These are phyloP conservation scores for Arthrobotrys iridis DNA, from an alignment of 2,329 filamentous ascomycete genomes.

Conservation along the genomic window DNA sequence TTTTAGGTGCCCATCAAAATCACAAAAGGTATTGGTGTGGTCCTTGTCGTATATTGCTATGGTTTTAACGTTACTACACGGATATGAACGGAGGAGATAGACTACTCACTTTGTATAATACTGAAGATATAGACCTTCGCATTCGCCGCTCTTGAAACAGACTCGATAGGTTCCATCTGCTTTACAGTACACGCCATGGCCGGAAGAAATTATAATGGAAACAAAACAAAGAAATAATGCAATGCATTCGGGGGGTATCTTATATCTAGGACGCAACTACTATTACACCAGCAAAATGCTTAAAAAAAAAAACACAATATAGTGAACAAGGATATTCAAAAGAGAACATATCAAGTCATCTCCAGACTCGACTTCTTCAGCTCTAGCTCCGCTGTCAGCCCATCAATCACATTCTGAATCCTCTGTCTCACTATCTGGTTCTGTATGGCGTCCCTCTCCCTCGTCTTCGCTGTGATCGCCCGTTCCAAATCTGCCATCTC, in stretches of 20 bases:
- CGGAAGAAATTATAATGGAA: too few relatives aligned
- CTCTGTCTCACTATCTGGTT: conserved; percentile 66
- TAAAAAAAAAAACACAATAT: background rate
- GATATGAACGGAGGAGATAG: background rate
- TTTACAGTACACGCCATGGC: too few relatives aligned
- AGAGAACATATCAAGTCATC: conserved; percentile 4
- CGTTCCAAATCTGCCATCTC: conserved; percentile 69
- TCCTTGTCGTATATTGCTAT: too few relatives aligned
- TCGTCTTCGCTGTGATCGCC: conserved; percentile 64
- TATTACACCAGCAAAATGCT: background rate
- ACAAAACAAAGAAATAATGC: background rate
- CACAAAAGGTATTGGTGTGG: too few relatives aligned
- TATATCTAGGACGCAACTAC: background rate
- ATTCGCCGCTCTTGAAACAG: conserved; percentile 19
- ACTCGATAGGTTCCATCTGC: too few relatives aligned
- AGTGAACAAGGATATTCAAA: background rate
- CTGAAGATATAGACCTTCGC: background rate
- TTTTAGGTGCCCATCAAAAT: too few relatives aligned
- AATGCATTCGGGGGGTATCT: conserved; percentile 33
- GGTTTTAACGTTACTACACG: too few relatives aligned
- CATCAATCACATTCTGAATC: conserved; percentile 65
- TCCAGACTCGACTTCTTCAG: conserved; percentile 65
- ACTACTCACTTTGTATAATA: conserved; percentile 24
- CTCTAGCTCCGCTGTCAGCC: conserved; percentile 67
- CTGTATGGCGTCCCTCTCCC: conserved; percentile 62